Base-by-base conservation (phyloP, 2,329 filamentous ascomycete genomes). In the Xylariaceae sp. region DNA sequence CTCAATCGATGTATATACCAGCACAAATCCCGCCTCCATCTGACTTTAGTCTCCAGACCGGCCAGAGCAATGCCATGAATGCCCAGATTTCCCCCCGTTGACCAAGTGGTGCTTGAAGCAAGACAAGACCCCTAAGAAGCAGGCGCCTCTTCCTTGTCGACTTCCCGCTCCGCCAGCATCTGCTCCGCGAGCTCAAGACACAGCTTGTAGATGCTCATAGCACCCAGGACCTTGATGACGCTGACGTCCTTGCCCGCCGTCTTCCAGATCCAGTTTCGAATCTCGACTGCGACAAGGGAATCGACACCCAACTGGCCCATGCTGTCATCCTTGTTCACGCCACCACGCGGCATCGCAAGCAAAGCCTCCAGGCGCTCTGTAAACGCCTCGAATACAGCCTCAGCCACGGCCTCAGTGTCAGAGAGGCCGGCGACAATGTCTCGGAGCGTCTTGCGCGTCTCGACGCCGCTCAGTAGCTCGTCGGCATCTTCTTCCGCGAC, bases 281-380 rank as follows among this genome's bases (percentile, higher is more conserved):
- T 47, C 43, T 70, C 67, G 3, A 69, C 64, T 0, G 66, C 67
- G 0, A 62, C 58, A 2, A 72, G 56, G 7, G 66, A 68, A 50
- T 71, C 66, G 4, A 68, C 55, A 3, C 68, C 68, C 2, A 71
- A 49, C 24, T 68, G 66, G 2, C 48, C 43, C 8, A 69, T 43
- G 38, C 55, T 64, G 38, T 57, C 54, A 7, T 63, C 56, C 0
- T 50, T 43, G n/a, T 52, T 53, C 17, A 69, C 53, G 3, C 43
- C 44, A 3, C 57, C 56, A 4, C 54, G 49, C 1, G 49, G 47
- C 2, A 65, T 37, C 19, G 61, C 62, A 8, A 71, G 56, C 18
- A 65, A 44, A 1, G 35, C 24, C 39, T 58, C 55, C 3, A 71
- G 46, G 2, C 55, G 54, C 1, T 43, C 42, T 9, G 52, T 46